Evolutionary conservation across 805 yeast genomes (phyloP).

Genomic region (Candida odintsovae): DNA sequence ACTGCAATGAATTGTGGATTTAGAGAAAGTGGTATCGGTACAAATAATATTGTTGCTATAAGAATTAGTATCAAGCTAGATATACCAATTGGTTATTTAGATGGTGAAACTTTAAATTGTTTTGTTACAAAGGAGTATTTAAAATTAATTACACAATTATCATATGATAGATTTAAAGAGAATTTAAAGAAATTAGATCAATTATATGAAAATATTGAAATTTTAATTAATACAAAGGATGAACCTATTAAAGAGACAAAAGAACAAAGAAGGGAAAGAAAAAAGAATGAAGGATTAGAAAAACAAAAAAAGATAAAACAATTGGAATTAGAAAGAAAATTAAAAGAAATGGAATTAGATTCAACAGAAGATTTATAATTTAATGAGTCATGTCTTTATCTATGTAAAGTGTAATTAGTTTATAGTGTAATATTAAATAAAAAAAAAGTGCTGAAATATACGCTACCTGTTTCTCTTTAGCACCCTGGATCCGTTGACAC

Average conservation of each 20-base stretch:
- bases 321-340: background rate
- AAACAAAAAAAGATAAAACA: constrained; percentile 19
- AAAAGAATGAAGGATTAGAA: constrained; percentile 40
- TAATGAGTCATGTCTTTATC: no score
- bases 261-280: constrained; percentile 51
- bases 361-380: background rate
- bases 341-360: background rate
- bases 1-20: constrained; percentile 82
- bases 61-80: constrained; percentile 71
- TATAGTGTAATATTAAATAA: no score
- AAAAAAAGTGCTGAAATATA: background rate
- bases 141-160: constrained; percentile 43
- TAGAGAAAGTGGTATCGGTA: constrained; percentile 82
- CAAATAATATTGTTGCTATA: constrained; percentile 71
- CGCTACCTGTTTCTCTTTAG: no score
- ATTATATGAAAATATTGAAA: constrained; percentile 37
- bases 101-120: constrained; percentile 23
- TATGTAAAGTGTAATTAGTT: no score
- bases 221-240: constrained; percentile 17
- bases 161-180: constrained; percentile 60
- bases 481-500: no score
- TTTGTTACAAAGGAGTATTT: constrained; percentile 52
- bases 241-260: constrained; percentile 37
- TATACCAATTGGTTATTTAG: constrained; percentile 63
- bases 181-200: constrained; percentile 52